Conservation (phyloP, 2,329 filamentous ascomycete species). For the Corniculantispora saksenae region DNA sequence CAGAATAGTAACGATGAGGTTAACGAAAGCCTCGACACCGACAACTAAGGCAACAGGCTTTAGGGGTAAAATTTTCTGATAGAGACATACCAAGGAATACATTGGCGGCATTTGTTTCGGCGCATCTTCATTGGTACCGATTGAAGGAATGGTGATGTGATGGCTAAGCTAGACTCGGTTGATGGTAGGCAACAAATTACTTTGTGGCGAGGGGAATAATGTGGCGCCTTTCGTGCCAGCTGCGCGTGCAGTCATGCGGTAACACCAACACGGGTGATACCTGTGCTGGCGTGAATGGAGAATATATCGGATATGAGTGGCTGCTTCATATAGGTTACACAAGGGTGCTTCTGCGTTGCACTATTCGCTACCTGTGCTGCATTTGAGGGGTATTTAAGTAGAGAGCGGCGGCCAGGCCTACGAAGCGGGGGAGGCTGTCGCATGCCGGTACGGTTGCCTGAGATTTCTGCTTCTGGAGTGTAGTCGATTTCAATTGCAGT, state of each 20-base stretch:
- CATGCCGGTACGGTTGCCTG: background rate
- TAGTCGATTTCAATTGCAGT: background rate
- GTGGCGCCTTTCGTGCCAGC: background rate
- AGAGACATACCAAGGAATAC: no score
- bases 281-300: background rate
- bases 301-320: background rate
- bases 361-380: background rate
- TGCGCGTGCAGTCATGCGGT: background rate
- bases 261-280: slow-evolving; percentile 1
- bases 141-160: no score
- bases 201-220: no score
- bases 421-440: background rate
- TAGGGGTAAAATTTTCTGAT: no score
- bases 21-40: background rate
- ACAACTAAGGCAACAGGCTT: background rate
- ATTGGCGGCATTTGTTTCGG: no score
- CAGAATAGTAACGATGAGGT: no score
- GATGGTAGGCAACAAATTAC: no score
- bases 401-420: background rate
- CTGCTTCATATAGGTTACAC: background rate
- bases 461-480: background rate
- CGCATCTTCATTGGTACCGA: no score
- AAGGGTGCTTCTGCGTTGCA: background rate
- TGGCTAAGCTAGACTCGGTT: no score
- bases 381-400: background rate